Conservation (phyloP, 2,329 filamentous ascomycete species). For the Colletotrichum sp. region DNA sequence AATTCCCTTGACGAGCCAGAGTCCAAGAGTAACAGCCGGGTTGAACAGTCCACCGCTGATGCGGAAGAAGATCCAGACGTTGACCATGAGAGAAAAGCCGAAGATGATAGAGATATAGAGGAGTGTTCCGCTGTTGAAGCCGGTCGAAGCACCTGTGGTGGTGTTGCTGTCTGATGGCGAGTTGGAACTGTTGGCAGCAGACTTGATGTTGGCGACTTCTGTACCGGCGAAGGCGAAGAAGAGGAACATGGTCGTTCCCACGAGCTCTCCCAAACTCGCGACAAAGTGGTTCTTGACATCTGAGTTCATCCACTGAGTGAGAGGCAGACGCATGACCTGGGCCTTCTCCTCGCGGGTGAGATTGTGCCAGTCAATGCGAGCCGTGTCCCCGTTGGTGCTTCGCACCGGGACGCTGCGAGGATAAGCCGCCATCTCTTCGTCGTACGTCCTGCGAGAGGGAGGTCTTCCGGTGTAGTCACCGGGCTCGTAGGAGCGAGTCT, state of each 20-base stretch:
- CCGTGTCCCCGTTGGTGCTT: constrained; percentile 18
- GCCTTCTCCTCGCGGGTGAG: constrained; percentile 44
- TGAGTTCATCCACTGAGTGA: constrained; percentile 53
- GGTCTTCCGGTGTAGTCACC: constrained; percentile 14
- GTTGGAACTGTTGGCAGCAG: constrained; percentile 28
- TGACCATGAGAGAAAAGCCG: constrained; percentile 49
- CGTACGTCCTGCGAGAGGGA: constrained; percentile 16
- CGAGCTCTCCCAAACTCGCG: constrained; percentile 41
- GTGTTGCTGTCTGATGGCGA: constrained; percentile 31
- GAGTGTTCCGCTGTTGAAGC: constrained; percentile 47
- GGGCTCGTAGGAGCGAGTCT: constrained; percentile 9
- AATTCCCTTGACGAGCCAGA: constrained; percentile 55
- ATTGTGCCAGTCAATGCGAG: constrained; percentile 41
- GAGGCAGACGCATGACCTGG: constrained; percentile 48
- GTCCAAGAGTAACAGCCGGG: constrained; percentile 52
- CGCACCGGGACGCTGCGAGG: background rate
- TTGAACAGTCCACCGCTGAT: constrained; percentile 45
- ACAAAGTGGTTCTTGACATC: constrained; percentile 49
- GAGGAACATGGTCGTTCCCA: constrained; percentile 48
- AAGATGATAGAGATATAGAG: constrained; percentile 47
- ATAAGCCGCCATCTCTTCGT: constrained; percentile 20
- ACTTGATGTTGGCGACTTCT: constrained; percentile 43
- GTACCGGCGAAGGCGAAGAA: constrained; percentile 49
- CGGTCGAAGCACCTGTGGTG: constrained; percentile 46
- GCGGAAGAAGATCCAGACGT: constrained; percentile 54